Evolutionary conservation across 2,329 filamentous ascomycete genomes (phyloP), one percentile per base, ranked within the genome.

Genomic region (Verticillium longisporum): DNA sequence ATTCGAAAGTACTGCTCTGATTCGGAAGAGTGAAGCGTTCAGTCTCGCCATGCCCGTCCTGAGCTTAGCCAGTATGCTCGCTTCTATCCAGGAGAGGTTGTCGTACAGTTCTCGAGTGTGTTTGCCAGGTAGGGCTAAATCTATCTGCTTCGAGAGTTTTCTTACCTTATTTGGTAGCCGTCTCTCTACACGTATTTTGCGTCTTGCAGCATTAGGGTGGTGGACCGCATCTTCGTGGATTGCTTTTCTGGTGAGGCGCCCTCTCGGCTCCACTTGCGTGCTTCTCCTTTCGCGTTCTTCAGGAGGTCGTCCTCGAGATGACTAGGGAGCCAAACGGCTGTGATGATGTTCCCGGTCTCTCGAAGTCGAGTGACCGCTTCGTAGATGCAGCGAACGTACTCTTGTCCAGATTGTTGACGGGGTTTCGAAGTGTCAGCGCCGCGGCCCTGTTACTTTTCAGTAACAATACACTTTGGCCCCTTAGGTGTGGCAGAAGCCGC

Each of bases 321-420:
- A 37, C 36, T 37, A 11, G 36, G 36, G 26, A 31, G 26, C 26
- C 31, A 56, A 14, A 56, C n/a, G 31, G 54, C 54, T 32, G 53
- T 38, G 1, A 60, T 18, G 18, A 21, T 45, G 21, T 60, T 60
- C 33, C 54, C 9, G 6, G 37, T 18, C 32, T 37, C 7, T 53
- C 7, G 21, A 31, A 64, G 60, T 41, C 56, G 41, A 26, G 65
- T 55, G 32, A 63, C 61, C 11, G 56, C 65, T 38, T 64, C 60
- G 55, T 67, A 67, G 38, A 65, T 65, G 41, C 57, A 61, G 15
- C 60, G 34, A 57, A 65, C 58, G 60, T 63, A 64, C 59, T 64
- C 64, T 59, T 66, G n/a, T 31, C 26, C 26, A 31, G 26, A 31
- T 31, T 31, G 26, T 31, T 31, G 26, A 31, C 26, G 26, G 26